Evolutionary conservation across 805 yeast genomes (phyloP), one percentile per base, ranked within the genome.

Genomic region (Torulaspora franciscae): DNA sequence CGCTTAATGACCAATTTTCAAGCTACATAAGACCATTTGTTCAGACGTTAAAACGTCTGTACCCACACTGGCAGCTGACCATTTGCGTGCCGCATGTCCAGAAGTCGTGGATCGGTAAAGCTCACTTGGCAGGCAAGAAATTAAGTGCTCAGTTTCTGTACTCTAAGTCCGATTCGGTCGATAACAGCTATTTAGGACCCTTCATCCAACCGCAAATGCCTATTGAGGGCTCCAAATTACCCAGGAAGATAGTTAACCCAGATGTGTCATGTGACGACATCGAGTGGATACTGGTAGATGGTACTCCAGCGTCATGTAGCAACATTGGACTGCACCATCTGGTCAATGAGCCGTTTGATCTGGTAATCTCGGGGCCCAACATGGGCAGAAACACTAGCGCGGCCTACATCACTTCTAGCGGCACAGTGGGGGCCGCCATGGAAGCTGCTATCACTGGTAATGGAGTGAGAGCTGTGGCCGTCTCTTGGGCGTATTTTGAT

Each of bases 401-500:
- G 5, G 77, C 91, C 36, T 93, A 89, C 64, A 85, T 89, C 44
- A 75, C 93, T 56, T 80, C 96, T 4, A 83, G 95, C 54, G 99
- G 99, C 10, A 93, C 99, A 2, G 83, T 93, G 13, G 99, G 99
- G 22, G 98, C 96, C 3, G 93, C 97, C 1, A 77, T 90, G 88
- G 99, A 93, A 67, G 95, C 90, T 1, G 85, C 84, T 2, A 77
- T 90, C 33, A 62, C 74, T 15, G 83, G 81, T 0, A 77, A 80
- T 25, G 33, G 17, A 14, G 68, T 66, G 11, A 81, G 73, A 52
- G 70, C 96, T 4, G 74, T 93, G 50, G 97, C 95, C 1, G 57
- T 93, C 27, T 85, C 95, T 29, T 91, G 80, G 72, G 93, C 95
- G n/a, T 93, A 83, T 59, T 78, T 74, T 43, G 48, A 64, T 26